Percentiles rank a stretch among this genome's conserved stretches.
These are phyloP conservation scores for Neohortaea acidophila DNA, from an alignment of 495 filamentous ascomycete species.

Conservation along the genomic window DNA sequence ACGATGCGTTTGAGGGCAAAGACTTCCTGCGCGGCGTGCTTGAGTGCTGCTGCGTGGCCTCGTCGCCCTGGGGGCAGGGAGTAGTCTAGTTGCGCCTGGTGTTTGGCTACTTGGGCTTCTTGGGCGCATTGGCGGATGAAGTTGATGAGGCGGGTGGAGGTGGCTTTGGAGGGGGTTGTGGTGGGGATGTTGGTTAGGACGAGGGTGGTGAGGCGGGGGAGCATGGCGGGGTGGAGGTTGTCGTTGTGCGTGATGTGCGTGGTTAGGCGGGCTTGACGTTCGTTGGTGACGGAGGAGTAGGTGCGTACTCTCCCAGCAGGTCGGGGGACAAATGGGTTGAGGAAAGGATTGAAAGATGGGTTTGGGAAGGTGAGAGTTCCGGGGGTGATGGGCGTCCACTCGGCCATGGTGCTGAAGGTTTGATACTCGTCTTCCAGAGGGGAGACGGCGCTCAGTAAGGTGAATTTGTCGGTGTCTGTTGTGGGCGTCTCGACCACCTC, in stretches of 20 bases:
- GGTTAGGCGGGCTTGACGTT: slow-evolving; percentile 17
- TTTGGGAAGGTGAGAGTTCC: neutral
- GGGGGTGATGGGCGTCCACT: neutral
- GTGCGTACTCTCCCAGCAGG: slow-evolving; percentile 4
- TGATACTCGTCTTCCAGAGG: slow-evolving; percentile 6
- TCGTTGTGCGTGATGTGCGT: slow-evolving; percentile 1
- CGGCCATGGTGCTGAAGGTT: neutral
- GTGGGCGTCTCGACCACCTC: slow-evolving; percentile 7
- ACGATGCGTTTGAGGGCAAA: slow-evolving; percentile 42
- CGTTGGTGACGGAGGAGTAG: slow-evolving; percentile 10
- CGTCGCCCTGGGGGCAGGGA: slow-evolving; percentile 36
- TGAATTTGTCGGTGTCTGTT: neutral
- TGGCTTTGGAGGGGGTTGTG: slow-evolving; percentile 30
- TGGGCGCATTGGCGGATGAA: slow-evolving; percentile 48
- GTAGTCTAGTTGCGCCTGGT: slow-evolving; percentile 39
- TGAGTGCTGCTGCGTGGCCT: slow-evolving; percentile 32
- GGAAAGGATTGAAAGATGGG: neutral
- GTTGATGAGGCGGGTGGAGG: slow-evolving; percentile 34
- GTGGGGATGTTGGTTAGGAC: slow-evolving; percentile 46
- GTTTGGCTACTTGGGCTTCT: slow-evolving; percentile 39
- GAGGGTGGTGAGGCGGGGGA: slow-evolving; percentile 41
- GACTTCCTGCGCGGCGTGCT: slow-evolving; percentile 7
- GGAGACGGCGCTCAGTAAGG: slow-evolving; percentile 9
- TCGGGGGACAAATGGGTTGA: neutral
- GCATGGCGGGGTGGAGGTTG: slow-evolving; percentile 39